These are phyloP conservation scores for Phytophthora idaei DNA, from an alignment of 352 stramenopile genomes.

Conservation along the genomic window DNA sequence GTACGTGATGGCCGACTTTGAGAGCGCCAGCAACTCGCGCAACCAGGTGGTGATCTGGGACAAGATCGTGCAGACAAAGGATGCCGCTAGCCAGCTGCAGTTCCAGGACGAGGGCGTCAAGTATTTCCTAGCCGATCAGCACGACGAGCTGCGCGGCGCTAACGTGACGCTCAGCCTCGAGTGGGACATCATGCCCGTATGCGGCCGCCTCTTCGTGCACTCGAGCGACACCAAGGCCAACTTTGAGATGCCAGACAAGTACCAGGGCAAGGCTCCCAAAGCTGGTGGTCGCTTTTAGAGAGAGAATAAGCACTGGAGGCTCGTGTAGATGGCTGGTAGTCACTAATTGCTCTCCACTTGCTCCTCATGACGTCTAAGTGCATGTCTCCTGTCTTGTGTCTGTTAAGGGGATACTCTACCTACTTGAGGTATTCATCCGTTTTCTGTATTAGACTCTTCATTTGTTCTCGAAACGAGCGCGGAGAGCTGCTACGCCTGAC, in stretches of 20 bases:
- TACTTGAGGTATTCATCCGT: conserved; percentile 3
- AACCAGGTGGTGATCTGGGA: conserved; percentile 91
- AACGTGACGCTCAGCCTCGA: conserved; percentile 85
- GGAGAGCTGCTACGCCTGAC: conserved; percentile 71
- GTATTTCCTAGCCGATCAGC: conserved; percentile 84
- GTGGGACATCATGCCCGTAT: conserved; percentile 90
- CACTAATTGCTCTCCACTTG: conserved; percentile 27
- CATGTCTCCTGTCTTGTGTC: not conserved
- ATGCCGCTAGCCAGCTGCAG: conserved; percentile 49
- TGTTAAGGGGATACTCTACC: conserved; percentile 9
- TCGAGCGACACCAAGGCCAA: conserved; percentile 45
- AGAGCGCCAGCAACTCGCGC: conserved; percentile 59
- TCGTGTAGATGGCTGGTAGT: conserved; percentile 16
- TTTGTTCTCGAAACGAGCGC: conserved; percentile 76
- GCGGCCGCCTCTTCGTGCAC: conserved; percentile 77
- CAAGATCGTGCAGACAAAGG: conserved; percentile 78
- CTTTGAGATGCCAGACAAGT: conserved; percentile 69
- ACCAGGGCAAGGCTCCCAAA: conserved; percentile 71
- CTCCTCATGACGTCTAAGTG: conserved; percentile 2
- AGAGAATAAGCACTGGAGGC: not conserved
- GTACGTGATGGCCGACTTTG: conserved; percentile 87
- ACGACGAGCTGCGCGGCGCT: conserved; percentile 73
- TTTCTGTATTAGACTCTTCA: conserved; percentile 28
- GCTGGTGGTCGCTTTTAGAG: conserved; percentile 37
- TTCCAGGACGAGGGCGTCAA: conserved; percentile 76